Evolutionary conservation across 371 early-diverging fungal species (phyloP), one percentile per base, ranked within the genome.

Genomic region (Polyrhizophydium stewartii): DNA sequence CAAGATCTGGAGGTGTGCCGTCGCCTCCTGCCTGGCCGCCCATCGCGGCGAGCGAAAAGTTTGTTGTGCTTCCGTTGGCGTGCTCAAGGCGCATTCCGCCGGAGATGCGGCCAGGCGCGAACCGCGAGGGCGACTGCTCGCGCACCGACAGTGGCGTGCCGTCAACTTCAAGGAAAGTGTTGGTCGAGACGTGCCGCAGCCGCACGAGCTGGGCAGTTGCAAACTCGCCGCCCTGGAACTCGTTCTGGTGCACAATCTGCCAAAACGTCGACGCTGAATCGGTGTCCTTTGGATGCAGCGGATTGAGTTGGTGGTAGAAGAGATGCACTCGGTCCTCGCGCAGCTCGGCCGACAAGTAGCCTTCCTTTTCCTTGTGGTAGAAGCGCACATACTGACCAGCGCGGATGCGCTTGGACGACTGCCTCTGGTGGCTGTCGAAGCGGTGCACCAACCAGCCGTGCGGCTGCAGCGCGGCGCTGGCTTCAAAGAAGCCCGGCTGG

Each of bases 291-390:
- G 83, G 81, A 59, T 82, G 79, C n/a, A 82, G 64, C 17, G 81
- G 83, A 56, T 84, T 81, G 45, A 82, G 67, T 17, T 71, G 59
- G 62, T 81, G 78, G 28, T 77, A 71, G 32, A 66, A 60, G 28
- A 72, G 56, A n/a, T 66, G 63, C 3, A 69, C 64, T 41, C 59
- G 60, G 33, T 51, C 46, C 25, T 60, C 58, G 33, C 52, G 56
- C 27, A 72, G 65, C 1, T 49, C 47, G 3, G 56, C 62, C 7
- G 46, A 19, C 27, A 80, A 40, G 59, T 84, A 84, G 1, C 72
- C 78, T 50, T 78, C 79, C 65, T 71, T 72, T 60, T 84, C 85
- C 58, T 82, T 82, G 55, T 84, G 85, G 58, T 81, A 84, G 30
- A 84, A 67, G 5, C 83, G 68, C 27, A 84, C 66, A 61, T 70